A percentile compares a stretch with the other conserved stretches of the same genome.
phyloP scores from a whole-genome alignment of 768 basidiomycete species.

The Phlegmacium glaucopus region DNA sequence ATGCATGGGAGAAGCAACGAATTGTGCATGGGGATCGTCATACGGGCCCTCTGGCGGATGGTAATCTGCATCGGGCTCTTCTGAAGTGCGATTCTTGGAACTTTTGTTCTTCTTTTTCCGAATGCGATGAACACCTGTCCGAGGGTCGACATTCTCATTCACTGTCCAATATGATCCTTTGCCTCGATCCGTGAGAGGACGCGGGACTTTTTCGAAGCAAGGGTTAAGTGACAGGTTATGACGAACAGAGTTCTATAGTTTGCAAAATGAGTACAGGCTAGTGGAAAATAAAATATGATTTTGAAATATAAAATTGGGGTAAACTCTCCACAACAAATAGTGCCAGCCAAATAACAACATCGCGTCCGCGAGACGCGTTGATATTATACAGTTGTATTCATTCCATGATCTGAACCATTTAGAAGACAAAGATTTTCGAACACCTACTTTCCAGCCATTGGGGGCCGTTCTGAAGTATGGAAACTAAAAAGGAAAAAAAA shows the following conservation, averaged over 20 bases:
- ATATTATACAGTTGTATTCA: slow-evolving; percentile 1
- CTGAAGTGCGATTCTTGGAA: slow-evolving; percentile 42
- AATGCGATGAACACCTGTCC: slow-evolving; percentile 84
- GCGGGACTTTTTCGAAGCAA: slow-evolving; percentile 87
- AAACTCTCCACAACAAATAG: slow-evolving; percentile 55
- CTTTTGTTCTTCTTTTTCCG: slow-evolving; percentile 83
- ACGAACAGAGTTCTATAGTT: slow-evolving; percentile 76
- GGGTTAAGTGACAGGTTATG: slow-evolving; percentile 90
- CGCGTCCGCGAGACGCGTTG: slow-evolving; percentile 48
- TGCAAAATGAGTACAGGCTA: slow-evolving; percentile 24
- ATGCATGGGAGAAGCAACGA: slow-evolving; percentile 52
- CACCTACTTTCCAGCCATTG: slow-evolving; percentile 86
- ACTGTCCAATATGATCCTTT: slow-evolving; percentile 94
- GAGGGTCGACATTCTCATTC: slow-evolving; percentile 85
- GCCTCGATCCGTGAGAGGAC: slow-evolving; percentile 87
- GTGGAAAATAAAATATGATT: slow-evolving; percentile 23
- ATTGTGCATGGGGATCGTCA: slow-evolving; percentile 54
- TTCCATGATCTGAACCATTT: neutral
- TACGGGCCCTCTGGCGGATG: slow-evolving; percentile 50
- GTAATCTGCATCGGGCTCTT: slow-evolving; percentile 67
- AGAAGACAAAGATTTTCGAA: slow-evolving; percentile 11
- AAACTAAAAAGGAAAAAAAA: slow-evolving; percentile 47
- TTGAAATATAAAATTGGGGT: slow-evolving; percentile 27
- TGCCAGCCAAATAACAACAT: slow-evolving; percentile 63
- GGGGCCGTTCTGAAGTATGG: slow-evolving; percentile 87